phyloP scores from a whole-genome alignment of 331 rosid genomes.

The Acacia concinna region DNA sequence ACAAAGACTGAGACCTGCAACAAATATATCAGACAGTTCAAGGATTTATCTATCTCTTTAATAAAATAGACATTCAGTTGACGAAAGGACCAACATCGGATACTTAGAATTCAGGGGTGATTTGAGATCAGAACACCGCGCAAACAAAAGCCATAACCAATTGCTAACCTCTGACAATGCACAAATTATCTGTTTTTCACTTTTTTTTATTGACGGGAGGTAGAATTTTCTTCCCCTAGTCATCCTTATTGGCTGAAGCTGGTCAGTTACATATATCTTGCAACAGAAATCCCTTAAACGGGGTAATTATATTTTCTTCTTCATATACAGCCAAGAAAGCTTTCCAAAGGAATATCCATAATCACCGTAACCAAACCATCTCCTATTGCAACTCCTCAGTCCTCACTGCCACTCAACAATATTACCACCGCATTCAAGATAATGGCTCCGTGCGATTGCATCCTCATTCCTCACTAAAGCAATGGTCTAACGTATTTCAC shows the following conservation, averaged over 20 bases:
- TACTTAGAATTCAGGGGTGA: not conserved
- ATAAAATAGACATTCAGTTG: not conserved
- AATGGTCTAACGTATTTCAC: not conserved
- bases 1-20: slow-evolving; percentile 69
- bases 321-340: not conserved
- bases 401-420: not conserved
- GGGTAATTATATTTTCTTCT: not conserved
- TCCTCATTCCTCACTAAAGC: not conserved
- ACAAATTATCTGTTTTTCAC: not conserved
- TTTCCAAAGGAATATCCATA: not conserved
- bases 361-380: not conserved
- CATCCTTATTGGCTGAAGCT: not conserved
- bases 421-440: not conserved
- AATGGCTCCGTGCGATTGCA: not conserved
- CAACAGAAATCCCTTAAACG: not conserved
- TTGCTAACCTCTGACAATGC: not conserved
- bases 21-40: slow-evolving; percentile 17
- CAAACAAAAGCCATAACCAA: not conserved
- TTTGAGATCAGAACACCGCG: not conserved
- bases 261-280: not conserved
- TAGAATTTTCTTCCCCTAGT: not conserved
- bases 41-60: not conserved
- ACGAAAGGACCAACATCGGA: not conserved
- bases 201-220: not conserved
- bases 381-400: not conserved